Conservation (phyloP, 148 eudicot genomes). For the Silene uniflora region DNA sequence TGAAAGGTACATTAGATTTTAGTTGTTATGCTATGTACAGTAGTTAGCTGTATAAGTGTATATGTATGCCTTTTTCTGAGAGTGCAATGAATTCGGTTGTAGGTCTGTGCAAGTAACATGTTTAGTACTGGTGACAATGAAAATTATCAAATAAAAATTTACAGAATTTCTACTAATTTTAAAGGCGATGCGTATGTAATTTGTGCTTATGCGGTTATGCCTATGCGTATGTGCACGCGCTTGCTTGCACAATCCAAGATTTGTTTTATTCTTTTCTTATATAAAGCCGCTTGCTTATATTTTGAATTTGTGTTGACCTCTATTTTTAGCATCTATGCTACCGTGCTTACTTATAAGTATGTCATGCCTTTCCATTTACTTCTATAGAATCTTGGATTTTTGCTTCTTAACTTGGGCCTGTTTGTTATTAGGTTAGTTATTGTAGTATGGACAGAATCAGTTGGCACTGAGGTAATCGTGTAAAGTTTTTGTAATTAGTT, state of each 20-base stretch:
- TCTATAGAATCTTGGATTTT: neutral
- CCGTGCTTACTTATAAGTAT: neutral
- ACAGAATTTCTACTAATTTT: neutral
- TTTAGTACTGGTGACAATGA: neutral
- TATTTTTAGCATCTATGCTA: neutral
- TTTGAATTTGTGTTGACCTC: neutral
- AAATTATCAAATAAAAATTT: too few relatives aligned
- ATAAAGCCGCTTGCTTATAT: neutral
- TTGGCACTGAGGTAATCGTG: neutral
- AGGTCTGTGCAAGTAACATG: neutral
- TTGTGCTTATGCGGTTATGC: neutral
- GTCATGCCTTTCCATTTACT: neutral
- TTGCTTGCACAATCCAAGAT: neutral
- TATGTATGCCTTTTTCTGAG: neutral
- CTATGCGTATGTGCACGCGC: too few relatives aligned
- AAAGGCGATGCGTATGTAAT: neutral
- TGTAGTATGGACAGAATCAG: neutral
- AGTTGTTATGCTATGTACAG: neutral
- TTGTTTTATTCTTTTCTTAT: neutral
- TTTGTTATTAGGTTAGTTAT: neutral
- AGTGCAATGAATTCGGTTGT: neutral
- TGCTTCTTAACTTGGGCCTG: neutral
- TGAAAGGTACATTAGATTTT: constrained; percentile 49
- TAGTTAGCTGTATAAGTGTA: neutral
- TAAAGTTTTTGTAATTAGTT: neutral